Conservation (phyloP, 2,329 filamentous ascomycete species). For the Teratosphaeria viscida region DNA sequence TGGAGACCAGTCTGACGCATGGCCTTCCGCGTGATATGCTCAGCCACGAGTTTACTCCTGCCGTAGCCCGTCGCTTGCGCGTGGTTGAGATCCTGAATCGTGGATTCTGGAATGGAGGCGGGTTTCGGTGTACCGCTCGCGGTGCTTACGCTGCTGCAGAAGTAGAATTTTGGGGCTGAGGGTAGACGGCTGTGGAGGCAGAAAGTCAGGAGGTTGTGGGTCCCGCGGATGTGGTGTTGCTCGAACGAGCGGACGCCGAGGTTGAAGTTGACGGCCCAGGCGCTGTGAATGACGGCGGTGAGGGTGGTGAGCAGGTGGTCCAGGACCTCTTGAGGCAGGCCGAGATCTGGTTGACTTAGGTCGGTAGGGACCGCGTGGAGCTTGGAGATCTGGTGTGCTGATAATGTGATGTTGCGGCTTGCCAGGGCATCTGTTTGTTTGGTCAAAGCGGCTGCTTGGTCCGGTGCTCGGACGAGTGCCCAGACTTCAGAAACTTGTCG, state of each 20-base stretch:
- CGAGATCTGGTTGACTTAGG: constrained; percentile 16
- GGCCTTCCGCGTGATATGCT: constrained; percentile 23
- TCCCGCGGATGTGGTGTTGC: constrained; percentile 21
- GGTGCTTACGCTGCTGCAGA: constrained; percentile 38
- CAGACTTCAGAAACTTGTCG: constrained; percentile 33
- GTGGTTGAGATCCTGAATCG: constrained; percentile 17
- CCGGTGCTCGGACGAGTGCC: constrained; percentile 41
- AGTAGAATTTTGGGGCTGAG: constrained; percentile 30
- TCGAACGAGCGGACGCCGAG: constrained; percentile 25
- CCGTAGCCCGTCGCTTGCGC: constrained; percentile 28
- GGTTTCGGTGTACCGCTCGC: constrained; percentile 34
- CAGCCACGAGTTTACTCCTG: constrained; percentile 28
- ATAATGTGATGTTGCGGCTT: constrained; percentile 26
- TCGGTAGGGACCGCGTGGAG: constrained; percentile 26
- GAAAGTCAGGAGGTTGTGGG: constrained; percentile 19
- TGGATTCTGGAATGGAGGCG: constrained; percentile 24
- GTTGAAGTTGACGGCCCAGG: constrained; percentile 32
- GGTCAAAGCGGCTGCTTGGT: constrained; percentile 23
- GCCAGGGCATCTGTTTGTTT: constrained; percentile 28
- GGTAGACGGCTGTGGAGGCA: constrained; percentile 13
- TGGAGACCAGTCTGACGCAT: constrained; percentile 11
- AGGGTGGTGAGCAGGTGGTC: constrained; percentile 11
- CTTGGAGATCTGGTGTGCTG: constrained; percentile 13
- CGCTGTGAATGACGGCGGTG: constrained; percentile 27
- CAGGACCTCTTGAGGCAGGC: constrained; percentile 15